Conservation (phyloP, 768 basidiomycete species). For the Mycena chlorophos region DNA sequence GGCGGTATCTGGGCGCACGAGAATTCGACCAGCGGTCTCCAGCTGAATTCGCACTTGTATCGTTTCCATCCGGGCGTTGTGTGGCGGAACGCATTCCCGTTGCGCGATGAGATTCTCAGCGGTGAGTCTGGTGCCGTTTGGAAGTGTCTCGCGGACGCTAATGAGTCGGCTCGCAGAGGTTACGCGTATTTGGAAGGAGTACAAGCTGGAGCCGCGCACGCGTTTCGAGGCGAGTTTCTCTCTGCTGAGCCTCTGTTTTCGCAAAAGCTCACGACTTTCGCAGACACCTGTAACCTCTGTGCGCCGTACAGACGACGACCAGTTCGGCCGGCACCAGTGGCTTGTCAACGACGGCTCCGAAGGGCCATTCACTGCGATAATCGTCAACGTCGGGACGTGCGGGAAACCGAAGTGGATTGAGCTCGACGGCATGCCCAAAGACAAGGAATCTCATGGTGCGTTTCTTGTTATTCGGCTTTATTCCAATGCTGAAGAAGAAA, state of each 20-base stretch:
- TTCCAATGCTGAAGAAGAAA: not conserved
- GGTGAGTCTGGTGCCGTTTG: constrained; percentile 27
- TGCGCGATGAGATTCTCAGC: constrained; percentile 49
- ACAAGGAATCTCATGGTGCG: constrained; percentile 19
- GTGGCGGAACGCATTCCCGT: constrained; percentile 48
- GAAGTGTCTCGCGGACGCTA: not conserved
- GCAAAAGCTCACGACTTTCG: not conserved
- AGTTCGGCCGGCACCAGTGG: constrained; percentile 37
- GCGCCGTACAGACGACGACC: constrained; percentile 25
- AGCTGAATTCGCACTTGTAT: constrained; percentile 52
- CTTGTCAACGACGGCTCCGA: constrained; percentile 48
- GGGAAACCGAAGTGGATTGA: constrained; percentile 46
- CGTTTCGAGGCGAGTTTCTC: constrained; percentile 38
- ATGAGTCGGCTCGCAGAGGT: constrained; percentile 32
- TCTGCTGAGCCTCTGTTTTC: not conserved
- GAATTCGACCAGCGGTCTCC: constrained; percentile 51
- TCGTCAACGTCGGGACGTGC: constrained; percentile 51
- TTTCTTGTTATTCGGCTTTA: not conserved
- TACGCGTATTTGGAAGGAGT: constrained; percentile 46
- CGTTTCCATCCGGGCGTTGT: constrained; percentile 49
- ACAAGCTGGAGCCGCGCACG: constrained; percentile 47
- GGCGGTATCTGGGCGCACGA: constrained; percentile 56
- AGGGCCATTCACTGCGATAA: constrained; percentile 51
- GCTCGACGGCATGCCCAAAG: constrained; percentile 45
- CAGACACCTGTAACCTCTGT: constrained; percentile 41